Evolutionary conservation across 495 filamentous ascomycete species (phyloP), one percentile per base, ranked within the genome.

Genomic region (Penicillium samsonianum): DNA sequence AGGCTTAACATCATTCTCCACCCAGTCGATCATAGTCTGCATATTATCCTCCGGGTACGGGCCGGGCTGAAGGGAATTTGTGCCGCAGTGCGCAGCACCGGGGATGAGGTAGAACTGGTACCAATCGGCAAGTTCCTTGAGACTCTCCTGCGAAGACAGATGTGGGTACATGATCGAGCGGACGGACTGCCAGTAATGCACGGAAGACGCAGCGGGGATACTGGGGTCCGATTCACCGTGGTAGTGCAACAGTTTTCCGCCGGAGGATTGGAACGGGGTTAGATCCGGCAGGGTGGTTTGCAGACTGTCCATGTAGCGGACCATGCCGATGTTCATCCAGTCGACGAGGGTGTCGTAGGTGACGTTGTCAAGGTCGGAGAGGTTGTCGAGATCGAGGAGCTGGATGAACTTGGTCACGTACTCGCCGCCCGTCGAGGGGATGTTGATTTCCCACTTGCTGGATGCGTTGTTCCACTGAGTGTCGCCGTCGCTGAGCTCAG

Each of bases 31-130:
- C 19, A 82, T 44, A 8, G 57, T 57, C 49, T 67, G 64, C 14
- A 83, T 57, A 19, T 70, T 78, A 14, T 67, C 72, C 45, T 77
- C 64, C 1, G 80, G 80, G 59, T 69, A 83, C 0, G 74, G 71
- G 6, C 76, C 78, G 35, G 76, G 74, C 61, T 75, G 67, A 14
- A 69, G 55, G 1, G 49, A 12, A 52, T 77, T 82, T 0, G 72
- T 53, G 0, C 63, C 63, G 50, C 80, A 84, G 67, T 83, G 79
- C 0, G 67, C 74, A 0, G 76, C 81, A n/a, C 81, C 80, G 3
- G 82, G 79, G 9, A 84, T 65, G 1, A 83, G 57, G 64, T 73
- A 84, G 20, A 83, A 59, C n/a, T 70, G 74, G 62, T 83, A 80
- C 68, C 74, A 85, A 12, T 79, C 80, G 23, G 71, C 64, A 49